These are phyloP conservation scores for Diophrys sp. DNA, from an alignment of 73 alveolate genomes.

Conservation along the genomic window DNA sequence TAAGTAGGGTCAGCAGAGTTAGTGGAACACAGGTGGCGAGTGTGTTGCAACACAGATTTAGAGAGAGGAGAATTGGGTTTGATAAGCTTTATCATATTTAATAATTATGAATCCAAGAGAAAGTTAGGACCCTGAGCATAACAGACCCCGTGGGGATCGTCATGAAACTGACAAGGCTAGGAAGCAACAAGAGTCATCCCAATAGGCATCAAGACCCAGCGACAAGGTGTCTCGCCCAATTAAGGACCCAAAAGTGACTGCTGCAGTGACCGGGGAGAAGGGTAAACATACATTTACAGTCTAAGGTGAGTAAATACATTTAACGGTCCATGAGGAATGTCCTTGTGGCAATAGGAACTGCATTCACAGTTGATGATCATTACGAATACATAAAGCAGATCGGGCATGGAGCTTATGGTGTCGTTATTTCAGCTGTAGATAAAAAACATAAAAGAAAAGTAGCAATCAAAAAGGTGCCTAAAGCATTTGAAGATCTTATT, in stretches of 20 bases:
- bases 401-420: constrained; percentile 83
- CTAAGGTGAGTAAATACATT: neutral
- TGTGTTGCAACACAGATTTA: too few relatives aligned
- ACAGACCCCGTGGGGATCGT: neutral
- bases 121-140: neutral
- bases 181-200: neutral
- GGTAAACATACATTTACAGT: constrained; percentile 9
- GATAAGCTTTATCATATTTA: too few relatives aligned
- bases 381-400: constrained; percentile 55
- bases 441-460: constrained; percentile 46
- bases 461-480: constrained; percentile 68
- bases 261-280: neutral
- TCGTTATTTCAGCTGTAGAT: constrained; percentile 65
- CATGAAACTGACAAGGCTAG: neutral
- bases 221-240: neutral
- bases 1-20: too few relatives aligned
- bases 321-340: too few relatives aligned
- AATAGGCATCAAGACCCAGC: neutral
- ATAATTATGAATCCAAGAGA: neutral
- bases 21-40: too few relatives aligned
- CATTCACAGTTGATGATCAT: constrained; percentile 56
- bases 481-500: constrained; percentile 82
- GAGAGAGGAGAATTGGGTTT: too few relatives aligned
- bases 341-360: constrained; percentile 22
- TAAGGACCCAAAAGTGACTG: too few relatives aligned